Conservation (phyloP, 192 early-diverging fungal genomes). For the Phlyctochytrium planicorne region DNA sequence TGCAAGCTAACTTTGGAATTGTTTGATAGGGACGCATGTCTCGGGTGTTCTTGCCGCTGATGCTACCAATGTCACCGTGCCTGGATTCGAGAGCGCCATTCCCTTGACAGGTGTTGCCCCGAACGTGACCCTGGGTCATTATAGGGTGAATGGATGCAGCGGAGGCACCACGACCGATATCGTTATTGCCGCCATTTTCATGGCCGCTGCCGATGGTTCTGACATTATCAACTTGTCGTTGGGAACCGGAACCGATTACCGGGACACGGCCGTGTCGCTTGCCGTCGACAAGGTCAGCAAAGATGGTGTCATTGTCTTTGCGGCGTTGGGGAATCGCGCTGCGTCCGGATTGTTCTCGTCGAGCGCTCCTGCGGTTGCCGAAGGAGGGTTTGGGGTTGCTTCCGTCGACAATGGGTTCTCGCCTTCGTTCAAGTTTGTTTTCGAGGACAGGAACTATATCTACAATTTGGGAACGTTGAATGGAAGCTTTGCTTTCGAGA, state of each 20-base stretch:
- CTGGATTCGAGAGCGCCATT: constrained; percentile 8
- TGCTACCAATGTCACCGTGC: constrained; percentile 25
- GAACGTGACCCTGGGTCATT: constrained; percentile 71
- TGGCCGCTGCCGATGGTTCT: constrained; percentile 66
- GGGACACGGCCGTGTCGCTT: constrained; percentile 59
- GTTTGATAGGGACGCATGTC: too few species aligned
- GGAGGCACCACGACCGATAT: constrained; percentile 59
- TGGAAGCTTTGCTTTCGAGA: background rate
- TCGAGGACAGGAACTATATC: background rate
- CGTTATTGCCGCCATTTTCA: constrained; percentile 73
- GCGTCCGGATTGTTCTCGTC: constrained; percentile 52
- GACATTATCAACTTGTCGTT: constrained; percentile 85
- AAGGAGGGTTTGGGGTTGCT: constrained; percentile 7
- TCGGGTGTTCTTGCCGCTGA: constrained; percentile 46
- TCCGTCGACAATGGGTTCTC: background rate
- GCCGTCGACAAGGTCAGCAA: constrained; percentile 52
- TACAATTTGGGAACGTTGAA: background rate
- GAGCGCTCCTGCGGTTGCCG: constrained; percentile 12
- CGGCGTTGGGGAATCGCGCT: constrained; percentile 77
- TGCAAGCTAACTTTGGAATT: too few species aligned
- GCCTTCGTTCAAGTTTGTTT: background rate
- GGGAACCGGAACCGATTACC: constrained; percentile 60
- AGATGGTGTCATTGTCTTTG: constrained; percentile 47
- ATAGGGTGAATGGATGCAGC: constrained; percentile 53
- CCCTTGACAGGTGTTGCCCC: constrained; percentile 75